A percentile compares a stretch with the other conserved stretches of the same genome.
These are phyloP conservation scores for Margaritispora aquatica DNA, from an alignment of 495 filamentous ascomycete genomes.

Conservation along the genomic window DNA sequence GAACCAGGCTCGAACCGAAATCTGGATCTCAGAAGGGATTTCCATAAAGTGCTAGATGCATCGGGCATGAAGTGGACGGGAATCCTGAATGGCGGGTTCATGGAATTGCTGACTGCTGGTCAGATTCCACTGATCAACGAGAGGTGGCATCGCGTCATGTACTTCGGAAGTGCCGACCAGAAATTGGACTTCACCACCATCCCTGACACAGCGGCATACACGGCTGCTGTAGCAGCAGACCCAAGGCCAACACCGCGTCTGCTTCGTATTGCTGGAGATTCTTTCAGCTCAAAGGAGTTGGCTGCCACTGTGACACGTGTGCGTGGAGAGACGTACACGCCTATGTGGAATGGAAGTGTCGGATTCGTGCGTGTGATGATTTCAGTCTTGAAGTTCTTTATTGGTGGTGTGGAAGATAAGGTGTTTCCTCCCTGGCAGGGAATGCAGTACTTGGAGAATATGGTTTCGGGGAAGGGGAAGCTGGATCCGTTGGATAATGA, in stretches of 20 bases:
- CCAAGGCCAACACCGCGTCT: neutral
- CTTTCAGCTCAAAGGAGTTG: neutral
- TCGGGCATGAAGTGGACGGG: neutral
- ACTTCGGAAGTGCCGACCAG: neutral
- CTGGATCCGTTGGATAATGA: neutral
- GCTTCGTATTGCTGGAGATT: neutral
- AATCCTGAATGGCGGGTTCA: neutral
- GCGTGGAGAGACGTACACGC: neutral
- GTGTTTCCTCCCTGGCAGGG: neutral
- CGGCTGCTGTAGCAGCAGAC: neutral
- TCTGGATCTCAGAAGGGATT: neutral
- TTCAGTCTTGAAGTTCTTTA: neutral
- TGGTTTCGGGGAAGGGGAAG: neutral
- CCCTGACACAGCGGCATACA: neutral
- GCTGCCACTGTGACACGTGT: neutral
- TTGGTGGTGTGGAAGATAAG: neutral
- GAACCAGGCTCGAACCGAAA: neutral
- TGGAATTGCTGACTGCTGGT: neutral
- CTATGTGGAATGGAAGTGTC: conserved; percentile 1
- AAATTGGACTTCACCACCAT: neutral
- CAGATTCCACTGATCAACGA: conserved; percentile 1
- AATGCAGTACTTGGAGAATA: conserved; percentile 5
- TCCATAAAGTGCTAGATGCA: neutral
- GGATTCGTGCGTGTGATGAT: neutral
- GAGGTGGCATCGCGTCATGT: neutral